These are phyloP conservation scores for Paspalum vaginatum DNA, from an alignment of 176 grass and related monocot species.

Conservation along the genomic window DNA sequence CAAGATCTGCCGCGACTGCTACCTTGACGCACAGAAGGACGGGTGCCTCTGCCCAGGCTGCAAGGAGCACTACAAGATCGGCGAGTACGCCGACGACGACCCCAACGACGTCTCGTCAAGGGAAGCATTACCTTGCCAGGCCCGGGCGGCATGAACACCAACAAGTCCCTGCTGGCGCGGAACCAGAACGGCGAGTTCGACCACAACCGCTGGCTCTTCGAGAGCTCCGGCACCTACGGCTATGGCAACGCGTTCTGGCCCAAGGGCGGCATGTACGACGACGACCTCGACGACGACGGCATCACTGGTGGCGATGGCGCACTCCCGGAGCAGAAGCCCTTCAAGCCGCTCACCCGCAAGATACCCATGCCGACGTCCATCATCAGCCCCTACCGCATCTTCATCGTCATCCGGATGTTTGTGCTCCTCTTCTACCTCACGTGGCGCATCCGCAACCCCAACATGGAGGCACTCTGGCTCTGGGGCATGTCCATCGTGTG, in stretches of 20 bases:
- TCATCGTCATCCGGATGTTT: constrained; percentile 75
- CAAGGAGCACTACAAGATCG: constrained; percentile 96
- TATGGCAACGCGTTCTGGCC: constrained; percentile 88
- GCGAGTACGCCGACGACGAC: constrained; percentile 82
- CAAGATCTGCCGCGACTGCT: constrained; percentile 97
- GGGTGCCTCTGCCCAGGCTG: constrained; percentile 76
- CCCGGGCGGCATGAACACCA: constrained; percentile 40
- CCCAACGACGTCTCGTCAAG: constrained; percentile 29
- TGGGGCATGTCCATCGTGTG: constrained; percentile 98
- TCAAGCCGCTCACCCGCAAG: constrained; percentile 92
- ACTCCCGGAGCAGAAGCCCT: constrained; percentile 67
- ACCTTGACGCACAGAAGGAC: constrained; percentile 85
- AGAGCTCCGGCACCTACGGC: constrained; percentile 92
- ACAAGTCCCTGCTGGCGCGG: constrained; percentile 64
- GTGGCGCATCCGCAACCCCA: constrained; percentile 83
- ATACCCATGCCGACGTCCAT: constrained; percentile 78
- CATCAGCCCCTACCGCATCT: constrained; percentile 92
- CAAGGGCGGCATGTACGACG: constrained; percentile 67
- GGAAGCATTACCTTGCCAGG: constrained; percentile 65
- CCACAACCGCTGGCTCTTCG: constrained; percentile 95
- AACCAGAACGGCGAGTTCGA: constrained; percentile 90
- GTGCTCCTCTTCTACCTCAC: constrained; percentile 84
- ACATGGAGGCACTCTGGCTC: constrained; percentile 89
- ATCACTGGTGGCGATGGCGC: constrained; percentile 21
- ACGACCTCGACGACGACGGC: constrained; percentile 51